Conservation (phyloP, 176 grass and related monocot genomes). For the Phoenix dactylifera region DNA sequence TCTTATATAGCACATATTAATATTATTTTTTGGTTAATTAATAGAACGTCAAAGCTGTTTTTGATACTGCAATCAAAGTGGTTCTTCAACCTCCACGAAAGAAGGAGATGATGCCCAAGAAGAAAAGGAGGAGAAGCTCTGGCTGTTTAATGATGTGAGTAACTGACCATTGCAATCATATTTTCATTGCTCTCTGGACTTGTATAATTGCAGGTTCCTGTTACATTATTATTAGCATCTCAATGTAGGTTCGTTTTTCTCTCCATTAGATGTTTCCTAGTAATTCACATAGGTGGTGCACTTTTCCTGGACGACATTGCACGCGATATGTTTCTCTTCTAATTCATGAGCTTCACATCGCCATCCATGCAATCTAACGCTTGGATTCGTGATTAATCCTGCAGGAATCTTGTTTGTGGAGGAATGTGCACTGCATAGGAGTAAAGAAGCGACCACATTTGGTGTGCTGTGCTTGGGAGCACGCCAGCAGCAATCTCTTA, state of each 20-base stretch:
- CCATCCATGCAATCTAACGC: not conserved
- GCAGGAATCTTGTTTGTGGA: slow-evolving; percentile 57
- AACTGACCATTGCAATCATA: not conserved
- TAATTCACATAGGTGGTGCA: too few relatives aligned
- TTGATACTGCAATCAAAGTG: slow-evolving; percentile 90
- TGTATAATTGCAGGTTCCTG: too few relatives aligned
- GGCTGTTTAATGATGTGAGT: slow-evolving; percentile 71
- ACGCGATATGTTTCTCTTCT: not conserved
- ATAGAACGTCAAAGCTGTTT: slow-evolving; percentile 83
- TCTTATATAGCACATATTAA: too few relatives aligned
- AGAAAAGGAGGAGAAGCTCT: slow-evolving; percentile 48
- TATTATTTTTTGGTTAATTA: too few relatives aligned
- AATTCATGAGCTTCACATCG: not conserved
- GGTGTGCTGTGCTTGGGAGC: too few relatives aligned
- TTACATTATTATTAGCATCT: too few relatives aligned
- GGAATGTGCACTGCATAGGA: slow-evolving; percentile 30
- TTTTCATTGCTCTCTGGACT: too few relatives aligned
- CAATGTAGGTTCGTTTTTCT: too few relatives aligned
- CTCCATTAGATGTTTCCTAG: too few relatives aligned
- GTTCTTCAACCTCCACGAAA: slow-evolving; percentile 81
- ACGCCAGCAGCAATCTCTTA: too few relatives aligned
- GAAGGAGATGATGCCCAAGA: slow-evolving; percentile 56
- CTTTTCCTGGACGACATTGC: too few relatives aligned
- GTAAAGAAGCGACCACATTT: too few relatives aligned
- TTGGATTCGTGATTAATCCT: not conserved